phyloP scores from a whole-genome alignment of 257 asterid species.

The Solanum arcanum region DNA sequence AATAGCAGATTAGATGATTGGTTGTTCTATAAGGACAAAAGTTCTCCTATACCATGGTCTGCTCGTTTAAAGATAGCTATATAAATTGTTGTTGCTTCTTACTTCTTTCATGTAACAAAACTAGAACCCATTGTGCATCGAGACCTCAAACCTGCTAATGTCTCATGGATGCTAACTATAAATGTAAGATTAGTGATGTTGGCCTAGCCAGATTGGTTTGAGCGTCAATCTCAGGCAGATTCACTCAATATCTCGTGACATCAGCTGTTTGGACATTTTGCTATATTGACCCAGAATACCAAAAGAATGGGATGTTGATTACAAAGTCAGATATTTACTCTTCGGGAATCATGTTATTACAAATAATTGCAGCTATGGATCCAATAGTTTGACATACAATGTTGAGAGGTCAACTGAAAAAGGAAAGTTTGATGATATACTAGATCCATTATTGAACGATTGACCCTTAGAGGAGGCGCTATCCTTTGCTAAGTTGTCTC shows the following conservation, averaged over 20 bases:
- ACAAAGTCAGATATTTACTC: conserved; percentile 80
- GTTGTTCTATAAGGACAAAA: conserved; percentile 40
- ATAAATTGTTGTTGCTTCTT: conserved; percentile 77
- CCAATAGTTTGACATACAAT: conserved; percentile 58
- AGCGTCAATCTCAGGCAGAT: conserved; percentile 34
- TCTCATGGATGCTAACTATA: conserved; percentile 57
- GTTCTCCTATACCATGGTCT: conserved; percentile 49
- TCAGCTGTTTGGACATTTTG: conserved; percentile 97
- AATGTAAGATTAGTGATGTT: conserved; percentile 82
- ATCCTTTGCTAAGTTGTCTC: conserved; percentile 53
- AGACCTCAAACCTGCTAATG: conserved; percentile 89
- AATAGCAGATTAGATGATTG: conserved; percentile 84
- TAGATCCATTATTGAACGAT: conserved; percentile 54
- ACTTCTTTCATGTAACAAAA: conserved; percentile 68
- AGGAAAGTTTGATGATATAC: conserved; percentile 35
- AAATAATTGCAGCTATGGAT: conserved; percentile 57
- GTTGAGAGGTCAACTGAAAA: conserved; percentile 54
- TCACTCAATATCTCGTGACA: conserved; percentile 67
- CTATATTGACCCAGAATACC: conserved; percentile 95
- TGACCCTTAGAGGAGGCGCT: conserved; percentile 78
- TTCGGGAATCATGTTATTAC: conserved; percentile 53
- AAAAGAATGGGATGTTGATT: conserved; percentile 77
- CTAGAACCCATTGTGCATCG: conserved; percentile 95
- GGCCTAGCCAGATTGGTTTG: conserved; percentile 83
- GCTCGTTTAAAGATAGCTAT: conserved; percentile 68